Base-by-base conservation (phyloP, 768 basidiomycete species). In the Xerocomellus amylosporus region DNA sequence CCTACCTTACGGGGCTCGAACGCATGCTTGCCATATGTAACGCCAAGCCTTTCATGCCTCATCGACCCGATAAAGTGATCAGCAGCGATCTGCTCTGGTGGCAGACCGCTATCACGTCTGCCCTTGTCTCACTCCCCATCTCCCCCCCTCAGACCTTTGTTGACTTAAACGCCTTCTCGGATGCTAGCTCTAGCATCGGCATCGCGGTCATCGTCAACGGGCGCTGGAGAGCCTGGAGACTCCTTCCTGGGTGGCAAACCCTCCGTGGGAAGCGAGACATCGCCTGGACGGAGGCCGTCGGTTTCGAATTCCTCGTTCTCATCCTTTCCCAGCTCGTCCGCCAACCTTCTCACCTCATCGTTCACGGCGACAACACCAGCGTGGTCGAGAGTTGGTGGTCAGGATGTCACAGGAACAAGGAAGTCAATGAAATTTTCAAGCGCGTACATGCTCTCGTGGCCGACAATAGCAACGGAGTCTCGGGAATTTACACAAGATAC, bases 1-100 rank as follows among this genome's bases (percentile, higher is more conserved):
- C 78, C 1, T 77, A 75, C 57, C 69, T 81, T 51, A 77, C 73
- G 39, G 43, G 47, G n/a, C 54, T 81, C 19, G 74, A 80, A 53
- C n/a, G 62, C 53, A 73, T 79, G 64, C 46, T 80, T 0, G 56
- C 60, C 0, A 30, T 64, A 0, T 73, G 63, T 47, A 3, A 40
- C 28, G 13, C 69, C 10, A 43, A 61, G 58, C 76, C 74, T n/a
- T 73, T 74, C 66, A 38, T 60, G 33, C 74, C 65, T 9, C 67
- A 58, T 4, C 20, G 19, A 0, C 46, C 60, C 0, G 39, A 38
- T 0, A 59, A 61, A 31, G 1, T 5, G 3, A 50, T 56, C 5
- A 1, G 2, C 8, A 0, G 8, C 0, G 20, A 61, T 26, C 26
- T 48, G 0, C 1, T 17, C 1, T 62, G 49, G 55, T 62, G 58